A percentile compares a stretch with the other conserved stretches of the same genome.
phyloP scores from a whole-genome alignment of 108 stramenopile species.

The Cylindrotheca closterium region DNA sequence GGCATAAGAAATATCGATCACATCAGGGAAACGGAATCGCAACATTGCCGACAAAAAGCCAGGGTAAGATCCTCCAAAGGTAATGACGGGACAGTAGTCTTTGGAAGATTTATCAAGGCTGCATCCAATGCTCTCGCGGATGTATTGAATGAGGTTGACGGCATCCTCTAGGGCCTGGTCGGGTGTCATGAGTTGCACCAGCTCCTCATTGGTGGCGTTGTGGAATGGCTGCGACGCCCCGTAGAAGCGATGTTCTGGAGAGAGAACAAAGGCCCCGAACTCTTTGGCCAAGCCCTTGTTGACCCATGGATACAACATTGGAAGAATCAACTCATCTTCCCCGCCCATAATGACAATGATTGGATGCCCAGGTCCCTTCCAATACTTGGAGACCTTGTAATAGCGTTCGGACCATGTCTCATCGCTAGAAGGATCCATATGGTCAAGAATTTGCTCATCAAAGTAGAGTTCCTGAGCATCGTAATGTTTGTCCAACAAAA shows the following conservation, averaged over 20 bases:
- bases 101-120: slow-evolving; percentile 30
- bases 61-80: slow-evolving; percentile 79
- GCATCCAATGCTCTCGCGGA: slow-evolving; percentile 40
- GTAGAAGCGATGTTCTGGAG: slow-evolving; percentile 86
- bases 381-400: slow-evolving; percentile 48
- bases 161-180: slow-evolving; percentile 69
- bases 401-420: slow-evolving; percentile 50
- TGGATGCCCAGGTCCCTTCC: slow-evolving; percentile 70
- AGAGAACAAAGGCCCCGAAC: slow-evolving; percentile 65
- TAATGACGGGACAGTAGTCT: slow-evolving; percentile 75
- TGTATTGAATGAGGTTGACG: slow-evolving; percentile 34
- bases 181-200: slow-evolving; percentile 45
- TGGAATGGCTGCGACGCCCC: slow-evolving; percentile 61
- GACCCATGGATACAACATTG: slow-evolving; percentile 71
- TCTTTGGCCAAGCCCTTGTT: slow-evolving; percentile 53
- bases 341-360: slow-evolving; percentile 78
- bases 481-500: slow-evolving; percentile 4
- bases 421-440: slow-evolving; percentile 30
- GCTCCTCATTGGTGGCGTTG: slow-evolving; percentile 17
- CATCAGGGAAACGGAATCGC: slow-evolving; percentile 59
- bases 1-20: slow-evolving; percentile 70
- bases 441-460: slow-evolving; percentile 53
- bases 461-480: slow-evolving; percentile 34
- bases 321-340: slow-evolving; percentile 51
- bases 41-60: slow-evolving; percentile 74